A percentile compares a stretch with the other conserved stretches of the same genome.
These are phyloP conservation scores for Larix kaempferi DNA, from an alignment of 75 land plant genomes.

Conservation along the genomic window DNA sequence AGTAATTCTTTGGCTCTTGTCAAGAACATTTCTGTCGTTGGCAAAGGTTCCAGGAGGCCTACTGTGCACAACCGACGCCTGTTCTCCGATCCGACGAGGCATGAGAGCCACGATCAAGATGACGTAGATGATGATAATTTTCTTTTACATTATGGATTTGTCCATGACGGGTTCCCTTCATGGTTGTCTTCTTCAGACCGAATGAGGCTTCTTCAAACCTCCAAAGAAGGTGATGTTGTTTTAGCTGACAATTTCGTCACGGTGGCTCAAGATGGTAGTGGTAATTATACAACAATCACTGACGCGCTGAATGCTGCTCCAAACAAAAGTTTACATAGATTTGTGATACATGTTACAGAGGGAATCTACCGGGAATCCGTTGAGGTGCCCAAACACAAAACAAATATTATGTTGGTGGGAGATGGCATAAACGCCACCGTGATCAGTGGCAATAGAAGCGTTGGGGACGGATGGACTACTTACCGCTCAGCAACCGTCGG, in stretches of 20 bases:
- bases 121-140: no score
- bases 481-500: slow-evolving; percentile 18
- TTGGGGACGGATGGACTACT: slow-evolving; percentile 11
- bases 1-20: slow-evolving; percentile 45
- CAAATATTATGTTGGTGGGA: slow-evolving; percentile 20
- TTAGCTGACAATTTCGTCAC: slow-evolving; percentile 14
- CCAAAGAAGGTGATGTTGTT: not conserved
- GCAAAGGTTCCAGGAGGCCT: slow-evolving; percentile 12
- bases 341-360: slow-evolving; percentile 27
- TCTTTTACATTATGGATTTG: no score
- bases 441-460: slow-evolving; percentile 19
- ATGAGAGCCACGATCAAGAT: no score
- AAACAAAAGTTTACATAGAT: slow-evolving; percentile 20
- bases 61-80: slow-evolving; percentile 12
- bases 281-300: slow-evolving; percentile 39
- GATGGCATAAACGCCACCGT: slow-evolving; percentile 25
- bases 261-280: slow-evolving; percentile 61
- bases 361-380: slow-evolving; percentile 25
- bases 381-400: slow-evolving; percentile 5
- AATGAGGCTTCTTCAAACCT: slow-evolving; percentile 6
- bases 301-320: slow-evolving; percentile 49
- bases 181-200: slow-evolving; percentile 43
- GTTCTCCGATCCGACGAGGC: not conserved
- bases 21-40: slow-evolving; percentile 33
- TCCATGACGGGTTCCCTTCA: slow-evolving; percentile 27